These are phyloP conservation scores for Daldinia concentrica DNA, from an alignment of 495 filamentous ascomycete genomes.

Conservation along the genomic window DNA sequence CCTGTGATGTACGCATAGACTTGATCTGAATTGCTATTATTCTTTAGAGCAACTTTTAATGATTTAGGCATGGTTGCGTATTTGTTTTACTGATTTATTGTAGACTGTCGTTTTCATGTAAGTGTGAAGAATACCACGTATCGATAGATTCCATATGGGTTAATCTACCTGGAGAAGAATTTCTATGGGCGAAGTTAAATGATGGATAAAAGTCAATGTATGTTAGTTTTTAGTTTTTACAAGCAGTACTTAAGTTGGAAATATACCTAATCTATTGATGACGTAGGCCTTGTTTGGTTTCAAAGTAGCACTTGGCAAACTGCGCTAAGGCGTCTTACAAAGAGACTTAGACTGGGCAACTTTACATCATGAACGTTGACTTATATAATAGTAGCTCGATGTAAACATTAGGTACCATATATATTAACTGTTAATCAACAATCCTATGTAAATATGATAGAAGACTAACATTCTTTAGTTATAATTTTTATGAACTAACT, in stretches of 20 bases:
- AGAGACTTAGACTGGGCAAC: background rate
- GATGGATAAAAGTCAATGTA: background rate
- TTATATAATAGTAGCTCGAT: background rate
- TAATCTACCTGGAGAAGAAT: background rate
- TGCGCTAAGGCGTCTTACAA: background rate
- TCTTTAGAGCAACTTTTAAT: constrained; percentile 51
- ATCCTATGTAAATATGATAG: no score
- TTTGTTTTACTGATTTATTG: background rate
- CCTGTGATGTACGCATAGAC: constrained; percentile 58
- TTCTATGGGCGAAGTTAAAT: background rate
- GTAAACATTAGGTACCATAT: no score
- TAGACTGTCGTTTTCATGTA: background rate
- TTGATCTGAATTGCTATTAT: constrained; percentile 46
- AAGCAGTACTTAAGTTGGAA: no score
- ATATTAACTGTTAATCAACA: no score
- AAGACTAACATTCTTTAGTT: no score
- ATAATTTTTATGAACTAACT: no score
- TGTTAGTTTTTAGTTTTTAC: background rate
- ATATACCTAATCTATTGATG: background rate
- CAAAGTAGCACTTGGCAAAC: background rate
- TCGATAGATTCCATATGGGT: background rate
- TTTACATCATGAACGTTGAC: background rate
- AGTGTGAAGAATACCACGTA: background rate
- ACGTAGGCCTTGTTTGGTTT: background rate
- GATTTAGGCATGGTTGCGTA: constrained; percentile 51